phyloP scores from a whole-genome alignment of 345 rosid genomes.

The Lagerstroemia speciosa region DNA sequence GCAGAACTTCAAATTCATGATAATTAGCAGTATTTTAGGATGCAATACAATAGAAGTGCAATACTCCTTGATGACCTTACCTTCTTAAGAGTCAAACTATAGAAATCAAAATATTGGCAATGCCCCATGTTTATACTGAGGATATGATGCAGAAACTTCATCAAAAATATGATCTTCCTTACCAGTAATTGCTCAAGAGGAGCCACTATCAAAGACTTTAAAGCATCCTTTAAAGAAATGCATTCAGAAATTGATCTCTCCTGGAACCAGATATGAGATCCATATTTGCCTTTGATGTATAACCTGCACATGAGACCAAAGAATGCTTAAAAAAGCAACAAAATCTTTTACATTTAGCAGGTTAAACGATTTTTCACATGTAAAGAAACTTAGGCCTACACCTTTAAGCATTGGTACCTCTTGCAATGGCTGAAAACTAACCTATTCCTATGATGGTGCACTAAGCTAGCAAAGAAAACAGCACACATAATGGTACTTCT shows the following conservation, averaged over 20 bases:
- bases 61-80: neutral
- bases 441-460: neutral
- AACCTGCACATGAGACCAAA: conserved; percentile 30
- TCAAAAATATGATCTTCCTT: conserved; percentile 14
- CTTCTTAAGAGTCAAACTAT: neutral
- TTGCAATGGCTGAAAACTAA: neutral
- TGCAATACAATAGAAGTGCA: neutral
- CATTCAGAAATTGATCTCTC: conserved; percentile 25
- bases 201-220: conserved; percentile 44
- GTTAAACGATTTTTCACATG: neutral
- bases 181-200: conserved; percentile 55
- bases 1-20: conserved; percentile 37
- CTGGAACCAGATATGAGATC: conserved; percentile 49
- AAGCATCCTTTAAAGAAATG: conserved; percentile 59
- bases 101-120: neutral
- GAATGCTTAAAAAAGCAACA: neutral
- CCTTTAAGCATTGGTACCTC: neutral
- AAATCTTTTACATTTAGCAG: neutral
- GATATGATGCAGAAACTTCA: too few species aligned
- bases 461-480: neutral
- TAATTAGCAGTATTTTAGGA: neutral
- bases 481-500: neutral
- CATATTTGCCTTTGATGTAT: conserved; percentile 47
- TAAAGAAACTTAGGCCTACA: neutral
- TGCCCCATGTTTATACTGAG: neutral